A percentile compares a stretch with the other conserved stretches of the same genome.
Evolutionary conservation across 495 filamentous ascomycete species (phyloP).

Genomic region (Astrothelium subdiscretum): DNA sequence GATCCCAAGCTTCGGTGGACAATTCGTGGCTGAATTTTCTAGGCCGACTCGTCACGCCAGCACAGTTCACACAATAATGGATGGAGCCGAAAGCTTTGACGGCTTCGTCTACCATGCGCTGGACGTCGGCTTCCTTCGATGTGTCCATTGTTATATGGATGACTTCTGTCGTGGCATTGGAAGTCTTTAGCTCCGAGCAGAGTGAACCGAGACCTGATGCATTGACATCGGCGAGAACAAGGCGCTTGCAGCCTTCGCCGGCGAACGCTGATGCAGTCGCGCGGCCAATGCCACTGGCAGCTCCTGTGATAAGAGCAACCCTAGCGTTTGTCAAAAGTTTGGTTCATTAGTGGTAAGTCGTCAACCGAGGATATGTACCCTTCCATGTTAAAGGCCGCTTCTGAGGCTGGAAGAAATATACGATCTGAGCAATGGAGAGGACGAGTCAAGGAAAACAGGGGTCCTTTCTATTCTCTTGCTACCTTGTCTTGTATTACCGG

Average conservation of each 20-base stretch:
- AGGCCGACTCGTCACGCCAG: not conserved
- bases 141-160: not conserved
- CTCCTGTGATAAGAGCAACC: constrained; percentile 25
- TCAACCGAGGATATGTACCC: not conserved
- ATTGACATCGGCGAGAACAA: not conserved
- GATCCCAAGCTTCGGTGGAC: constrained; percentile 2
- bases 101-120: not conserved
- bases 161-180: not conserved
- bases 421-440: not conserved
- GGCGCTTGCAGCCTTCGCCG: constrained; percentile 15
- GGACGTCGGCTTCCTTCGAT: not conserved
- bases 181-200: not conserved
- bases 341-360: not conserved
- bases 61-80: not conserved
- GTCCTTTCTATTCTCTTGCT: not conserved
- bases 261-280: constrained; percentile 20
- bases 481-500: too few species aligned
- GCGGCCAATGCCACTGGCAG: constrained; percentile 23
- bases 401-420: not conserved
- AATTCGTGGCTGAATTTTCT: not conserved
- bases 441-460: not conserved
- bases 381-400: not conserved
- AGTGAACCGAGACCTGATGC: not conserved
- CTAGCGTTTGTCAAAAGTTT: not conserved
- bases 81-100: constrained; percentile 1